A percentile compares a stretch with the other conserved stretches of the same genome.
Conservation (phyloP, 75 land plant species). For the Adiantum capillusveneris region DNA sequence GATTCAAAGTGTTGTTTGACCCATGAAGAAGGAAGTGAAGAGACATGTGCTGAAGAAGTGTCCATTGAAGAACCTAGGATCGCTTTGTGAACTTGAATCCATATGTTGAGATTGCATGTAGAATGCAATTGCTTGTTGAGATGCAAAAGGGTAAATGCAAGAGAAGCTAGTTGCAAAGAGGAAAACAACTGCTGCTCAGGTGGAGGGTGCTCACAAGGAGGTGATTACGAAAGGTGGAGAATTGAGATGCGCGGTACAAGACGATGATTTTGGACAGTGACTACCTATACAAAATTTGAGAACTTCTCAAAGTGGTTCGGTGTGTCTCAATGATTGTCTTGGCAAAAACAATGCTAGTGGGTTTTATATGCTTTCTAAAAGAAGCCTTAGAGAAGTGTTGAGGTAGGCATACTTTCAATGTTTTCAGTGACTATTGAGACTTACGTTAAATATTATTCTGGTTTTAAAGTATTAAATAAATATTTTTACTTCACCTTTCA, state of each 20-base stretch:
- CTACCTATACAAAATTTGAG: slow-evolving; percentile 82
- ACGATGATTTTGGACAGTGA: slow-evolving; percentile 83
- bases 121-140: slow-evolving; percentile 77
- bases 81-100: slow-evolving; percentile 75
- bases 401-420: no score
- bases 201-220: slow-evolving; percentile 36
- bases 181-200: slow-evolving; percentile 34
- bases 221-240: slow-evolving; percentile 64
- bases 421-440: no score
- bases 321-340: slow-evolving; percentile 75
- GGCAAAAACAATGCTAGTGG: no score
- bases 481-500: no score
- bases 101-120: slow-evolving; percentile 73
- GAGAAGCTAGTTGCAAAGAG: slow-evolving; percentile 84
- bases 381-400: no score
- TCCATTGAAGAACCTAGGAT: slow-evolving; percentile 69
- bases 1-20: slow-evolving; percentile 69
- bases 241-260: slow-evolving; percentile 76
- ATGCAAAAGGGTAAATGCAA: slow-evolving; percentile 48
- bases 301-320: slow-evolving; percentile 90
- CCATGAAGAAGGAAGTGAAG: slow-evolving; percentile 56
- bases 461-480: no score
- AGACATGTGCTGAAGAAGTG: slow-evolving; percentile 69
- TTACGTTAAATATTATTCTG: no score
- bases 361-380: no score